phyloP scores from a whole-genome alignment of 306 rosid species.

The Astragalus glycyphyllos region DNA sequence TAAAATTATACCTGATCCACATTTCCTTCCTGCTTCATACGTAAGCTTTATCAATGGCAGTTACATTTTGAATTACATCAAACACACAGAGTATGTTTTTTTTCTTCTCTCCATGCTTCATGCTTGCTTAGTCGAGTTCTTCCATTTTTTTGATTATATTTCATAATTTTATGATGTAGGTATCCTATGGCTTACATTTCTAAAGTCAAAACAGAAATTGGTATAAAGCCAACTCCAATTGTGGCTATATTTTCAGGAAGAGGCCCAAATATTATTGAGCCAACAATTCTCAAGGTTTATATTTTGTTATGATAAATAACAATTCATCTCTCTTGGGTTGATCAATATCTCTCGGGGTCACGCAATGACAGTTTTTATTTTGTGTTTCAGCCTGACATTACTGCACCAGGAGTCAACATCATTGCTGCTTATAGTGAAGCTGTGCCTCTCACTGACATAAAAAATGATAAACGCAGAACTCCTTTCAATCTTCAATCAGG shows the following conservation, averaged over 20 bases:
- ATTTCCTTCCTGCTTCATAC: slow-evolving; percentile 60
- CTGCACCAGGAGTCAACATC: slow-evolving; percentile 65
- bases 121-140: too few species aligned
- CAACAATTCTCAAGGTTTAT: slow-evolving; percentile 68
- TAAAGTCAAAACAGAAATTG: slow-evolving; percentile 47
- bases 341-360: too few species aligned
- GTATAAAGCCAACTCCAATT: slow-evolving; percentile 51
- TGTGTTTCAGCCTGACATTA: slow-evolving; percentile 49
- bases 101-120: too few species aligned
- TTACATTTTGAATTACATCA: slow-evolving; percentile 50
- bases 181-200: slow-evolving; percentile 59
- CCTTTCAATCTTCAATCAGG: slow-evolving; percentile 37
- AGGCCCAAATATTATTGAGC: slow-evolving; percentile 61
- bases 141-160: too few species aligned
- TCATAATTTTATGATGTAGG: slow-evolving; percentile 38
- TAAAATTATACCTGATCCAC: slow-evolving; percentile 47
- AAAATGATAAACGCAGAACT: neutral
- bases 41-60: slow-evolving; percentile 45
- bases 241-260: slow-evolving; percentile 81
- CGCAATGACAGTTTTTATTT: neutral
- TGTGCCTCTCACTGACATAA: neutral
- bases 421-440: slow-evolving; percentile 49
- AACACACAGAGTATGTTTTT: slow-evolving; percentile 52
- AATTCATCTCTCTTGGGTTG: too few species aligned
- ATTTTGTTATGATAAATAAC: neutral